These are phyloP conservation scores for Ascochyta lentis DNA, from an alignment of 2,329 filamentous ascomycete species.

Conservation along the genomic window DNA sequence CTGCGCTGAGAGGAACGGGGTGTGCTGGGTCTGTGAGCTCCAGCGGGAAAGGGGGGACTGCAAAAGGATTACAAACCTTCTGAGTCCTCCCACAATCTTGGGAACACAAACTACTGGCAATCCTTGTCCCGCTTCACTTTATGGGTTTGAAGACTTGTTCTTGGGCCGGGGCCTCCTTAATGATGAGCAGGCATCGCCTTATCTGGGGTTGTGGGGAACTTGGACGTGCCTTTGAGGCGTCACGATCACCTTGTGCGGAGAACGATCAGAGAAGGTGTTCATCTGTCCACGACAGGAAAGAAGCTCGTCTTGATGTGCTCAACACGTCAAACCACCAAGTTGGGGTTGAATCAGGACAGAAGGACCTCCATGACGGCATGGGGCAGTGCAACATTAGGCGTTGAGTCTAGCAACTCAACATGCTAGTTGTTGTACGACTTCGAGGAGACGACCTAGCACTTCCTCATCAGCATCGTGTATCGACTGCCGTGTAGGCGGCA, in stretches of 20 bases:
- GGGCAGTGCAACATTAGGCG: neutral
- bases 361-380: neutral
- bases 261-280: neutral
- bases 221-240: neutral
- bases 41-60: neutral
- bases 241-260: neutral
- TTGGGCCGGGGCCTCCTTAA: neutral
- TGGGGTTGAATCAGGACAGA: neutral
- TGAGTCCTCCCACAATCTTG: neutral
- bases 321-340: neutral
- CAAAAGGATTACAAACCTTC: neutral
- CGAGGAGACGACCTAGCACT: too few species aligned
- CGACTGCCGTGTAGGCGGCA: too few species aligned
- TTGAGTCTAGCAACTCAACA: neutral
- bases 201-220: neutral
- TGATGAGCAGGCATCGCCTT: neutral
- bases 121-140: neutral
- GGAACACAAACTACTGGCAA: neutral
- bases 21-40: neutral
- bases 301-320: neutral
- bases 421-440: neutral
- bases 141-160: neutral
- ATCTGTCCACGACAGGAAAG: neutral
- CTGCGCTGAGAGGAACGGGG: neutral
- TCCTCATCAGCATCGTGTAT: too few species aligned